A percentile compares a stretch with the other conserved stretches of the same genome.
Evolutionary conservation across 805 yeast genomes (phyloP).

Genomic region (Candida mattraensis): DNA sequence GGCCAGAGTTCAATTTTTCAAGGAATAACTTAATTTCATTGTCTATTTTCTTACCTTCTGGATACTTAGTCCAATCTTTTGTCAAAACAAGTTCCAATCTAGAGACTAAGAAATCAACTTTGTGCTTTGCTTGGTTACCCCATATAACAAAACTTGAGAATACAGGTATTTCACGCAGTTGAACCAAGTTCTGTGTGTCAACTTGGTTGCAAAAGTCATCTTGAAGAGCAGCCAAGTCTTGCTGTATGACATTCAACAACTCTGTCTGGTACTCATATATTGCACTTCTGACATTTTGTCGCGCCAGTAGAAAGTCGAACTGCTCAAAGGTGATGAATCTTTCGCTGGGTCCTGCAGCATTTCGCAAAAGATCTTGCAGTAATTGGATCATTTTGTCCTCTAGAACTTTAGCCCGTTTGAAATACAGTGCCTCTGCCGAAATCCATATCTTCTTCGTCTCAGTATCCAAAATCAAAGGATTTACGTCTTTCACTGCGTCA

Average conservation of each 20-base stretch:
- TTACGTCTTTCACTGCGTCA: conserved; percentile 37
- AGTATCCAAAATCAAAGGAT: conserved; percentile 38
- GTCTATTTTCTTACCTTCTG: conserved; percentile 66
- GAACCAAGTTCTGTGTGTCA: conserved; percentile 35
- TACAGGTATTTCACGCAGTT: conserved; percentile 47
- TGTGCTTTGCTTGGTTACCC: conserved; percentile 50
- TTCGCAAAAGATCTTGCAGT: conserved; percentile 39
- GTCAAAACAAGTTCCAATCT: conserved; percentile 57
- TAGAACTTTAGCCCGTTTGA: conserved; percentile 40
- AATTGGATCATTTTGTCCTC: conserved; percentile 46
- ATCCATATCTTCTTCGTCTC: conserved; percentile 44
- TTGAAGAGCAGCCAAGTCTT: conserved; percentile 46
- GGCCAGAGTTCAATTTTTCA: conserved; percentile 45
- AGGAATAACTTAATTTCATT: conserved; percentile 47
- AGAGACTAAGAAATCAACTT: conserved; percentile 40
- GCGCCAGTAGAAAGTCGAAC: conserved; percentile 46
- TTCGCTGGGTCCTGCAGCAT: conserved; percentile 44
- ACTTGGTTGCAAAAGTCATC: conserved; percentile 33
- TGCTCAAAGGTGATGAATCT: conserved; percentile 52
- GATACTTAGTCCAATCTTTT: conserved; percentile 56
- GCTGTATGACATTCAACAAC: conserved; percentile 47
- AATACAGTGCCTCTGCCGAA: conserved; percentile 41
- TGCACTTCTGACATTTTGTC: conserved; percentile 58
- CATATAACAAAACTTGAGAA: conserved; percentile 49
- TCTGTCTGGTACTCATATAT: conserved; percentile 58